phyloP scores from a whole-genome alignment of 192 early-diverging fungal species.

The Chytriomyces hyalinus region DNA sequence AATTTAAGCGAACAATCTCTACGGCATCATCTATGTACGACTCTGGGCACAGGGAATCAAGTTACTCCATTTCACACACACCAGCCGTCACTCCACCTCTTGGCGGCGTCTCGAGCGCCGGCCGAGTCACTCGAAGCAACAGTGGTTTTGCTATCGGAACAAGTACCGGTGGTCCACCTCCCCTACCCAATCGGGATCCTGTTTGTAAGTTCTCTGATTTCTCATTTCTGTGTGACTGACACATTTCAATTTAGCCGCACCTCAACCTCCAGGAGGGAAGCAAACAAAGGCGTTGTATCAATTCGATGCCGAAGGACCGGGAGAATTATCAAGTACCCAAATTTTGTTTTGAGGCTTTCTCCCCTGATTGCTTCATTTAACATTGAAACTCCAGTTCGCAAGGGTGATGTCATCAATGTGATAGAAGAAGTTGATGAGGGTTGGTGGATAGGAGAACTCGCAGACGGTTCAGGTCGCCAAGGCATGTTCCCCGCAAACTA shows the following conservation, averaged over 20 bases:
- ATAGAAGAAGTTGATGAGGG: conserved; percentile 87
- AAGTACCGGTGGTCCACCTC: conserved; percentile 9
- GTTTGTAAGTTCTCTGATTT: not conserved
- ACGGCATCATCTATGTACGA: conserved; percentile 24
- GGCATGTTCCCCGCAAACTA: conserved; percentile 97
- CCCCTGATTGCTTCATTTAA: not conserved
- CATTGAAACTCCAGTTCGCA: conserved; percentile 56
- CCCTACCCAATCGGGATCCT: conserved; percentile 30
- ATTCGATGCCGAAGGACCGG: conserved; percentile 79
- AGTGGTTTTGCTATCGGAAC: not conserved
- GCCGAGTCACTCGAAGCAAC: conserved; percentile 5
- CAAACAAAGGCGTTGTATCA: conserved; percentile 76
- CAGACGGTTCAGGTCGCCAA: conserved; percentile 64
- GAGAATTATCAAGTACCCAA: conserved; percentile 69
- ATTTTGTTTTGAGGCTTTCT: not conserved
- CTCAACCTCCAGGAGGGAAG: conserved; percentile 47
- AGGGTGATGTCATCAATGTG: conserved; percentile 87
- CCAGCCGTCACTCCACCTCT: conserved; percentile 29
- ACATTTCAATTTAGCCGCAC: conserved; percentile 25
- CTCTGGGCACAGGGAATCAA: not conserved
- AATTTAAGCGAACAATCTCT: conserved; percentile 26
- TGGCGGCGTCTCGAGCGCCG: not conserved
- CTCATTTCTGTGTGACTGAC: not conserved
- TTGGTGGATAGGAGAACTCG: conserved; percentile 91
- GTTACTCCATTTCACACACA: conserved; percentile 21